Evolutionary conservation across 2,329 filamentous ascomycete species (phyloP).

Genomic region (Fonsecaea nubica): DNA sequence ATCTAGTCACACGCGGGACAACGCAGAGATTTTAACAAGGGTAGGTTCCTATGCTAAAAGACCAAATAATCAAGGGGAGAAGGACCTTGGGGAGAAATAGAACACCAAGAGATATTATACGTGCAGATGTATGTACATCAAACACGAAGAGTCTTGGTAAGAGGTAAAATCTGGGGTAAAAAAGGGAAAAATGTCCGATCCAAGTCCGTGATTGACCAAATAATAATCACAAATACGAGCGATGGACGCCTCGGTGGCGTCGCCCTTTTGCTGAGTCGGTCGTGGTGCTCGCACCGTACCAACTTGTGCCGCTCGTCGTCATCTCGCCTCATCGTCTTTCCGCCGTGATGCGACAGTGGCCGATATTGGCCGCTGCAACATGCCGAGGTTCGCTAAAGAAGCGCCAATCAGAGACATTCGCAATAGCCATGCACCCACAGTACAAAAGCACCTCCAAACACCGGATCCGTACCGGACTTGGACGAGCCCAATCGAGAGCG

Average conservation of each 20-base stretch:
- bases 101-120: not conserved
- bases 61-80: not conserved
- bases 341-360: slow-evolving; percentile 10
- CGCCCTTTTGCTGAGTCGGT: no score
- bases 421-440: not conserved
- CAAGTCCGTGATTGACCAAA: not conserved
- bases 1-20: no score
- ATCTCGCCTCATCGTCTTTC: slow-evolving; percentile 1
- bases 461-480: not conserved
- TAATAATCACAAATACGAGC: not conserved
- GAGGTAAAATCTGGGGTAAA: not conserved
- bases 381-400: slow-evolving; percentile 9
- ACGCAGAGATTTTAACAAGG: no score
- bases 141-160: not conserved
- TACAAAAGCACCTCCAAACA: no score
- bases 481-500: not conserved
- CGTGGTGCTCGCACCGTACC: no score
- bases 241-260: not conserved
- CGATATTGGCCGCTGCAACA: slow-evolving; percentile 6
- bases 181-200: not conserved
- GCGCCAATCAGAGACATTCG: not conserved
- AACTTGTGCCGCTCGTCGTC: not conserved
- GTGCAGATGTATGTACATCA: not conserved
- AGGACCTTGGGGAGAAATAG: not conserved
- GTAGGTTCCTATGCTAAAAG: not conserved